Conservation (phyloP, 2,329 filamentous ascomycete genomes). For the Lachnellula suecica region DNA sequence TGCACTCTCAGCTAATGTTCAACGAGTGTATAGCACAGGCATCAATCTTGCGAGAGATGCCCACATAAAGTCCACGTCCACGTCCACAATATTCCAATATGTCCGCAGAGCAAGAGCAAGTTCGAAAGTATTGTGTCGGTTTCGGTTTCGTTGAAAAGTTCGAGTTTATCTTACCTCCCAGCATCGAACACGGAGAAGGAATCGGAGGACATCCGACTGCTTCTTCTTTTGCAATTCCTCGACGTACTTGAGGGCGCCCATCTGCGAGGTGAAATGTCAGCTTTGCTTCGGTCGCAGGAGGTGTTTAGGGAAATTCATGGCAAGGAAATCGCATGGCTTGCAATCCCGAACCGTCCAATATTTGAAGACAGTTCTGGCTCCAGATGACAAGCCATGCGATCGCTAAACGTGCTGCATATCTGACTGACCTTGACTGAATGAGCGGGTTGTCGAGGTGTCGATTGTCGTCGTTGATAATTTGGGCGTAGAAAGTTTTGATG, state of each 20-base stretch:
- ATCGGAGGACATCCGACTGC: conserved; percentile 99
- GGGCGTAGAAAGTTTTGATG: not conserved
- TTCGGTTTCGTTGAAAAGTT: conserved; percentile 28
- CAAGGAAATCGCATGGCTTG: conserved; percentile 6
- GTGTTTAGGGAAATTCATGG: conserved; percentile 1
- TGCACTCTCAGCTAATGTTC: conserved; percentile 99
- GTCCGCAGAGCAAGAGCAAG: conserved; percentile 20
- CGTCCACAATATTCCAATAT: conserved; percentile 35
- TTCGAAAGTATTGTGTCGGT: conserved; percentile 1
- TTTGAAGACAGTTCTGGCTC: not conserved
- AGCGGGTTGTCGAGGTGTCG: not conserved
- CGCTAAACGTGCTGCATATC: not conserved
- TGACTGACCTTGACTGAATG: conserved; percentile 1
- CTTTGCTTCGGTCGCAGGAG: not conserved
- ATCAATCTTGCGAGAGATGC: conserved; percentile 14
- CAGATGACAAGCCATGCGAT: not conserved
- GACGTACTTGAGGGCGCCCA: conserved; percentile 99
- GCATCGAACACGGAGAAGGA: conserved; percentile 99
- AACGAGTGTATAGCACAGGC: conserved; percentile 95
- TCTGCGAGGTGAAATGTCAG: conserved; percentile 8
- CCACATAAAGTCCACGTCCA: conserved; percentile 2
- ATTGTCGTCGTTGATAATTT: not conserved
- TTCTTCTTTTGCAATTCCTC: conserved; percentile 99
- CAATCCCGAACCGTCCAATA: not conserved
- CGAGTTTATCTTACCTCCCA: conserved; percentile 84